Evolutionary conservation across 768 basidiomycete genomes (phyloP), one percentile per base, ranked within the genome.

Genomic region (Lyophyllum decastes): DNA sequence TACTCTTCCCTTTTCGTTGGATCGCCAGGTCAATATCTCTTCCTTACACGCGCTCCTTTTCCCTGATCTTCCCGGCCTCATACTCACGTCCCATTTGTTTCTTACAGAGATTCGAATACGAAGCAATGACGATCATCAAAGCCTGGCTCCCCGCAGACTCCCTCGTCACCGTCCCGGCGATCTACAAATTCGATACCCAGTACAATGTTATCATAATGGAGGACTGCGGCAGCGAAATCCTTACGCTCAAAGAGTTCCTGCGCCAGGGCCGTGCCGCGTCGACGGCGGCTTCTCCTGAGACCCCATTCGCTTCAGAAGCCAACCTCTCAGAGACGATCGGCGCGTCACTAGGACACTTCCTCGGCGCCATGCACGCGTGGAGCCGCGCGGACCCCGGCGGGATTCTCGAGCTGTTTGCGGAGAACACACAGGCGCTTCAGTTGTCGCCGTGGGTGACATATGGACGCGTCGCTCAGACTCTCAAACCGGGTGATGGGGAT

Each of bases 181-280:
- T 88, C 16, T 72, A 81, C 63, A 68, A 74, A 33, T 79, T 82
- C 64, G 87, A 89, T 62, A 66, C 76, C 40, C 71, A 70, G 24
- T 73, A 66, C 10, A 73, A 81, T 58, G 80, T 79, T 14, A 76
- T 89, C 38, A 78, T 89, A 65, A 86, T 89, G 77, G 82, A 86
- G 45, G 88, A 89, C 57, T 77, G 75, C 51, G 87, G 88, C 3
- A 66, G 64, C 30, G 61, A 64, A 19, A 59, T 69, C 24, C 57
- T 72, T 12, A 72, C 73, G 1, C 73, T 85, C 55, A 84, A 84
- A 64, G 69, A 69, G 2, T 73, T 72, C 60, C 65, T 75, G 65
- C 59, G 69, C 38, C 67, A 72, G 30, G 75, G 76, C 33, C 60
- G 57, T 4, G 71, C 72, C 2, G 59, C 73, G 1, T 47, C 69